Base-by-base conservation (phyloP, 257 asterid species). In the Solanum tarijense region DNA sequence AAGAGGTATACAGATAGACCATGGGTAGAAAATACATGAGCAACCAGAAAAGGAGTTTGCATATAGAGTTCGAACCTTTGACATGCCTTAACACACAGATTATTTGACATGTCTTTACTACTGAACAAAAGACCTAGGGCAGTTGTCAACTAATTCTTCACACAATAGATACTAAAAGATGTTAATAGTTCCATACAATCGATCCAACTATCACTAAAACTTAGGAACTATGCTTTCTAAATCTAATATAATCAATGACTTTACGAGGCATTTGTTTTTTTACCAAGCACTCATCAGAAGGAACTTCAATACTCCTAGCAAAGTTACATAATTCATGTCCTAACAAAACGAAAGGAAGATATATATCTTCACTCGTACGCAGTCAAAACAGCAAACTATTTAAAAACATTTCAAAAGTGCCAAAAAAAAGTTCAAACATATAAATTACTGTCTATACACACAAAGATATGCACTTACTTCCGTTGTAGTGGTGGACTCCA, bases 401-500 rank as follows among this genome's bases (percentile, higher is more conserved):
- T 66, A 60, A 68, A 84, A 62, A 62, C 12, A 65, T 84, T 35
- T 8, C 25, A 12, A 84, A 18, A 23, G 38, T 21, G 6, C 58
- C 62, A 27, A 14, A 4, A 27, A 2, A 3, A 12, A 27, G 73
- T n/a, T 6, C 72, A 76, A 12, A 39, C 25, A 76, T n/a, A 5
- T 29, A n/a, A 25, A 1, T 8, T 0, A 34, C 8, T 4, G 27
- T 72, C 11, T 23, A 72, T 3, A 11, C 25, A 27, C 43, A 2
- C 52, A 87, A 27, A 60, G 7, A 29, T 14, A 60, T 34, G 6
- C 21, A 86, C 98, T 92, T 89, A 95, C 98, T 95, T 86, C 96
- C 97, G 79, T 91, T 95, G 83, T 95, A 95, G 89, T 95, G 97
- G 89, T 94, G 98, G 32, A 95, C 98, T 11, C 92, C 93, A 86